phyloP scores from a whole-genome alignment of 1,284 basidiomycete species.

The Sporisorium reilianum region DNA sequence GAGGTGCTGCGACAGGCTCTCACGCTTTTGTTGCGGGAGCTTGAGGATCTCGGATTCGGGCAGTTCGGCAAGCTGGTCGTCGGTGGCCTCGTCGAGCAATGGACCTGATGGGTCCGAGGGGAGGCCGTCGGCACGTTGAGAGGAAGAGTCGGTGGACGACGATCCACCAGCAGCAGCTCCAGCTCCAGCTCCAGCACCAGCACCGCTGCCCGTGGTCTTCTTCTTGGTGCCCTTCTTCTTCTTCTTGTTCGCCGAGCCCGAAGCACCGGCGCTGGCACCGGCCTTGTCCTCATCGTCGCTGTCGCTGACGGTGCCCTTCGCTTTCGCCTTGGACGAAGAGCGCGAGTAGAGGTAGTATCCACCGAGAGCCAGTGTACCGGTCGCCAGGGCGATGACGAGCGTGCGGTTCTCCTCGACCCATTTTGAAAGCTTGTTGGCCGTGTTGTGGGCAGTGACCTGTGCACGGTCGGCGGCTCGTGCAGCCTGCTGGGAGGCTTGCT shows the following conservation, averaged over 20 bases:
- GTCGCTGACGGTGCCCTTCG: constrained; percentile 31
- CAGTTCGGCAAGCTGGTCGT: constrained; percentile 59
- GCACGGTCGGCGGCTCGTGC: constrained; percentile 47
- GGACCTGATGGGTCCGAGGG: constrained; percentile 54
- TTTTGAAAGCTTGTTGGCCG: constrained; percentile 57
- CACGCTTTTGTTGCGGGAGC: constrained; percentile 71
- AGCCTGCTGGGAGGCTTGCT: constrained; percentile 54
- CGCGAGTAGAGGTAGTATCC: constrained; percentile 61
- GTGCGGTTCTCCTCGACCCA: constrained; percentile 66
- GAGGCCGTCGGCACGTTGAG: constrained; percentile 41
- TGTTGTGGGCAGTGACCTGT: constrained; percentile 51
- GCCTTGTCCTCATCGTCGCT: constrained; percentile 51
- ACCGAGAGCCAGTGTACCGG: constrained; percentile 60
- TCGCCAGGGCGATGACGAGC: constrained; percentile 60
- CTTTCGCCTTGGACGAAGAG: constrained; percentile 40
- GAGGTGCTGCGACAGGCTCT: constrained; percentile 80
- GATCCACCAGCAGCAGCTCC: constrained; percentile 16
- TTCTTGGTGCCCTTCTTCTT: constrained; percentile 65
- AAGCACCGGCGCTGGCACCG: constrained; percentile 28
- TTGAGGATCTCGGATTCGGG: constrained; percentile 59
- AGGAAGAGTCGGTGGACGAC: constrained; percentile 17
- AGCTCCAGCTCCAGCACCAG: constrained; percentile 4
- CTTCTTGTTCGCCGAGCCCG: constrained; percentile 35
- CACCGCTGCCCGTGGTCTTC: constrained; percentile 29
- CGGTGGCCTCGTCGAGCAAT: constrained; percentile 64